phyloP scores from a whole-genome alignment of 2,329 filamentous ascomycete genomes.

The Fusarium caatingaense region DNA sequence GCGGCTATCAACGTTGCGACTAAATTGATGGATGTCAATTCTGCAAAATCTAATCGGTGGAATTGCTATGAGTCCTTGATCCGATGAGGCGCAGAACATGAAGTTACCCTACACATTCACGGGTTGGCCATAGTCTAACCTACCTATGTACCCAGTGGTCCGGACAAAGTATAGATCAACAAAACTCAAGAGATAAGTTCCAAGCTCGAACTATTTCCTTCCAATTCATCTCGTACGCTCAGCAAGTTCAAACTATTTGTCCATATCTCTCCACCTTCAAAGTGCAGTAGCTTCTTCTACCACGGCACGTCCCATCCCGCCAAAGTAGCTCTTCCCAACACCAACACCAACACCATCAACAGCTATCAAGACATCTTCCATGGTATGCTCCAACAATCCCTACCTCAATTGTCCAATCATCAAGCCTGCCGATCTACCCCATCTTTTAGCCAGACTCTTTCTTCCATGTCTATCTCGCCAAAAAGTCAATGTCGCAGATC shows the following conservation, averaged over 20 bases:
- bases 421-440: constrained; percentile 33
- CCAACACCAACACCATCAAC: constrained; percentile 7
- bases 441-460: constrained; percentile 42
- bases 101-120: constrained; percentile 36
- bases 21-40: constrained; percentile 11
- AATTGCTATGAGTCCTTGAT: constrained; percentile 26
- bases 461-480: constrained; percentile 24
- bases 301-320: constrained; percentile 44
- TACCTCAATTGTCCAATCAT: constrained; percentile 38
- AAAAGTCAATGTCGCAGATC: constrained; percentile 32
- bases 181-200: not conserved
- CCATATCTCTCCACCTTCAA: not conserved
- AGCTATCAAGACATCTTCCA: constrained; percentile 25
- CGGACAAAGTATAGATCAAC: not conserved
- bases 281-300: constrained; percentile 1
- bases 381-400: constrained; percentile 14
- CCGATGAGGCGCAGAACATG: constrained; percentile 3
- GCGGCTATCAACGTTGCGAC: constrained; percentile 19
- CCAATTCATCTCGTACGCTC: not conserved
- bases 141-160: constrained; percentile 8
- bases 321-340: constrained; percentile 1
- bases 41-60: constrained; percentile 18
- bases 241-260: not conserved
- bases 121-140: not conserved
- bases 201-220: not conserved